Evolutionary conservation across 176 grass and related monocot genomes (phyloP), one percentile per base, ranked within the genome.

Genomic region (Rhynchospora breviuscula): DNA sequence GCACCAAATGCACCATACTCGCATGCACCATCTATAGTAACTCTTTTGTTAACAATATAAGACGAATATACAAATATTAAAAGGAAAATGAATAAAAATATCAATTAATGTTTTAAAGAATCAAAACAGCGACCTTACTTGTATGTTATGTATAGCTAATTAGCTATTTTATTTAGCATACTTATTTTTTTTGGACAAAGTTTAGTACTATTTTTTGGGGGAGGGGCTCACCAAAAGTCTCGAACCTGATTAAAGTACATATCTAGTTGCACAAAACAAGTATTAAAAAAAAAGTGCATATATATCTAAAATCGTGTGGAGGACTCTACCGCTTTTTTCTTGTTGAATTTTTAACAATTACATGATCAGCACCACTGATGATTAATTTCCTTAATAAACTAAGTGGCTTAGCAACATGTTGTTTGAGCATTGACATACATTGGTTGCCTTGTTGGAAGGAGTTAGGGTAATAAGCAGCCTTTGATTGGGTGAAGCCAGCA

Each of bases 401-500:
- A 29, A 29, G 45, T 6, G 23, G 22, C 11, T 81, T 54, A 51
- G 46, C n/a, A 51, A 48, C 63, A 75, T 79, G 60, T 81, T n/a
- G 11, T 57, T 58, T 15, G n/a, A 22, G 35, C 59, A 15, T 72
- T 10, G 44, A 83, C 85, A 89, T 88, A 93, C 91, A 67, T 43
- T 88, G 31, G 2, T 83, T 87, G 15, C 87, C 87, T 64, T 83
- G 57, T 85, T 80, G 63, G 48, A 64, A 60, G 23, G 93, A 88
- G 66, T 91, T 91, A 59, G 83, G 87, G 79, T 93, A 89, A 78
- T 97, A 93, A 67, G 85, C 93, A 73, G 90, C 90, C 72, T 65
- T 89, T n/a, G 90, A 96, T 61, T 89, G 62, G 9, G 79, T 89
- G 85, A 91, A 96, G 68, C 67, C 76, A 2, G 65, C 6, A 17